Evolutionary conservation across 805 yeast genomes (phyloP).

Genomic region (Zygosaccharomyces lentus): DNA sequence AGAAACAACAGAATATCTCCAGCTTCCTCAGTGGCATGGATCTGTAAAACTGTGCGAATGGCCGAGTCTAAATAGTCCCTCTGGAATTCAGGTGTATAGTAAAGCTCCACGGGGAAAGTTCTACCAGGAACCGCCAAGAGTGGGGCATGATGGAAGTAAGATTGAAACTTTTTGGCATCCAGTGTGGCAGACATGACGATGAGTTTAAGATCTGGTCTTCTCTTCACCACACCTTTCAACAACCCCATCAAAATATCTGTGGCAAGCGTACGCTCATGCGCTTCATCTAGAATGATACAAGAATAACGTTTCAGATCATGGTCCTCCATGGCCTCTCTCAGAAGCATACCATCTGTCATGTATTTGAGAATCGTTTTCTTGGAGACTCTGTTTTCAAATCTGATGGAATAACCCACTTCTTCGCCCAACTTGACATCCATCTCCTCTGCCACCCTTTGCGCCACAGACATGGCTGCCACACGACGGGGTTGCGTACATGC

Average conservation of each 20-base stretch:
- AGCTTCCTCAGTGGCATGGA: constrained; percentile 92
- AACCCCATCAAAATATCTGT: constrained; percentile 97
- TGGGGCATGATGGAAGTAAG: constrained; percentile 87
- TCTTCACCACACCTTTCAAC: constrained; percentile 69
- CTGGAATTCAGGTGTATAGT: constrained; percentile 95
- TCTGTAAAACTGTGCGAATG: constrained; percentile 89
- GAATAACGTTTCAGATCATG: constrained; percentile 76
- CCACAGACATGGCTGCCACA: constrained; percentile 98
- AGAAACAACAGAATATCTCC: constrained; percentile 85
- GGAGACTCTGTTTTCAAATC: constrained; percentile 87
- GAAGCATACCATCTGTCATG: constrained; percentile 98
- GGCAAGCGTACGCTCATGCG: constrained; percentile 95
- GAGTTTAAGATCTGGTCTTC: constrained; percentile 85
- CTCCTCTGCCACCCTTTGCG: constrained; percentile 95
- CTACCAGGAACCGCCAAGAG: constrained; percentile 95
- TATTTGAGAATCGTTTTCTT: constrained; percentile 80
- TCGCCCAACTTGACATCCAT: constrained; percentile 90
- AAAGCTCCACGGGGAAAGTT: constrained; percentile 95
- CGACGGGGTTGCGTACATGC: constrained; percentile 97
- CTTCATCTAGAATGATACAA: constrained; percentile 92
- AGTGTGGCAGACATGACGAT: constrained; percentile 97
- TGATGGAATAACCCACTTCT: constrained; percentile 91
- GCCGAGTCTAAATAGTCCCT: constrained; percentile 94
- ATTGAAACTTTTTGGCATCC: constrained; percentile 94
- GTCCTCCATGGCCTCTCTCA: constrained; percentile 97